These are phyloP conservation scores for Entomophthora muscae DNA, from an alignment of 371 early-diverging fungal species.

Conservation along the genomic window DNA sequence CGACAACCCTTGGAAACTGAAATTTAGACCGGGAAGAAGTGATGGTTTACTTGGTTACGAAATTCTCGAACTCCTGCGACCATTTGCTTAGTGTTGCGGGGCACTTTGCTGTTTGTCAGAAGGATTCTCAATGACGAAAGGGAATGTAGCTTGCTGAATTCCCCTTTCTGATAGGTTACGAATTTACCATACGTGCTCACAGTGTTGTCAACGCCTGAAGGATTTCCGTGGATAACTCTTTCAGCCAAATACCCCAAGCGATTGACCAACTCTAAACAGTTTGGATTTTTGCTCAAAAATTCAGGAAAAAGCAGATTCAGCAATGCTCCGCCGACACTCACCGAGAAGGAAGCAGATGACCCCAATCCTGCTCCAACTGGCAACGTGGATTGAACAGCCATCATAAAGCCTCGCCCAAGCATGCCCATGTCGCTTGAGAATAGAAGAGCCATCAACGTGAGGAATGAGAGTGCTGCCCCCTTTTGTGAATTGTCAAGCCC, in stretches of 20 bases:
- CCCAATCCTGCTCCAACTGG: constrained; percentile 95
- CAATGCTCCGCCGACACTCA: constrained; percentile 56
- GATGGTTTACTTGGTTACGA: constrained; percentile 24
- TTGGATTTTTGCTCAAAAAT: constrained; percentile 8
- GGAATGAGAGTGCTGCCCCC: background rate
- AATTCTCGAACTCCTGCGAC: constrained; percentile 65
- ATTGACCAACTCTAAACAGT: constrained; percentile 37
- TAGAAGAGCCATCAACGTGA: background rate
- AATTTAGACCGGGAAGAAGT: background rate
- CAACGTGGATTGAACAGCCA: constrained; percentile 49
- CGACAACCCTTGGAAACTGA: background rate
- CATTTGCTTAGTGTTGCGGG: constrained; percentile 68
- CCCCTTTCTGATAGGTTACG: constrained; percentile 15
- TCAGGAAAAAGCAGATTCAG: constrained; percentile 27
- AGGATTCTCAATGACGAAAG: constrained; percentile 29
- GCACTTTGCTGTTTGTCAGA: constrained; percentile 70
- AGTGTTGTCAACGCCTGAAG: constrained; percentile 89
- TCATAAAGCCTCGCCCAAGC: constrained; percentile 23
- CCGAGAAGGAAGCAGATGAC: constrained; percentile 83
- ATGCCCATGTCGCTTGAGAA: background rate
- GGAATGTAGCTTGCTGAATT: constrained; percentile 2
- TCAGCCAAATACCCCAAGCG: constrained; percentile 78
- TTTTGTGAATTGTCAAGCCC: background rate
- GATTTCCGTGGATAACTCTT: constrained; percentile 86
- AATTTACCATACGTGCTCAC: constrained; percentile 60